Base-by-base conservation (phyloP, 768 basidiomycete genomes). In the Leccinum incarnatum region DNA sequence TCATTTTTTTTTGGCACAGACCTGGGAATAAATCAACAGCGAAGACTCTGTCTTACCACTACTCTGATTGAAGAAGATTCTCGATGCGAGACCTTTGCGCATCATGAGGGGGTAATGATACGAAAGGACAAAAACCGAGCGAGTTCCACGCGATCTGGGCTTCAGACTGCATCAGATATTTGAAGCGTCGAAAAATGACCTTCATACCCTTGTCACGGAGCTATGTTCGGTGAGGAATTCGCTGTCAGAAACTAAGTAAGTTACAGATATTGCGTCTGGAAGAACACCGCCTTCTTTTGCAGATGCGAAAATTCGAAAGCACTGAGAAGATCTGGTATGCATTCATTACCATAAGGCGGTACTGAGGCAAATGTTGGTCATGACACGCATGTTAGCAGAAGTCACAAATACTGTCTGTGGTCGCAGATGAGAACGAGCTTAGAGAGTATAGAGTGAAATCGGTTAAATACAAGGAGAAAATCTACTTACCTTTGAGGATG, bases 11-110 rank as follows among this genome's bases (percentile, higher is more conserved):
- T 36, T 23, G 21, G n/a, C 34, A 62, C 71, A 21, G 58, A 89
- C 91, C 90, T 84, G 91, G 89, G 66, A 91, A 91, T 84, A 23
- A 23, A 67, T 91, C 90, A 10, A 91, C 83, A 63, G 88, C 89
- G 75, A 88, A 91, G 32, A 83, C 82, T 23, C 79, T 91, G 67
- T 91, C 81, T 40, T 79, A 70, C 85, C 83, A 88, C 0, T 72
- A 74, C 15, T 69, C 73, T 1, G 51, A 40, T 64, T 83, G 78
- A 70, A 93, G 81, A 5, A 60, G 64, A 1, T 69, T 65, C 70
- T 92, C 89, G 66, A 93, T 80, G 14, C 64, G 57, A 54, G 67
- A 78, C 15, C 88, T 75, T 67, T 93, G 91, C 1, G 76, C 83
- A 66, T 89, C 89, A 75, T 93, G 93, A 0, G 91, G 91, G 37